Base-by-base conservation (phyloP, 1,284 basidiomycete species). In the Hymenochaete sp. region DNA sequence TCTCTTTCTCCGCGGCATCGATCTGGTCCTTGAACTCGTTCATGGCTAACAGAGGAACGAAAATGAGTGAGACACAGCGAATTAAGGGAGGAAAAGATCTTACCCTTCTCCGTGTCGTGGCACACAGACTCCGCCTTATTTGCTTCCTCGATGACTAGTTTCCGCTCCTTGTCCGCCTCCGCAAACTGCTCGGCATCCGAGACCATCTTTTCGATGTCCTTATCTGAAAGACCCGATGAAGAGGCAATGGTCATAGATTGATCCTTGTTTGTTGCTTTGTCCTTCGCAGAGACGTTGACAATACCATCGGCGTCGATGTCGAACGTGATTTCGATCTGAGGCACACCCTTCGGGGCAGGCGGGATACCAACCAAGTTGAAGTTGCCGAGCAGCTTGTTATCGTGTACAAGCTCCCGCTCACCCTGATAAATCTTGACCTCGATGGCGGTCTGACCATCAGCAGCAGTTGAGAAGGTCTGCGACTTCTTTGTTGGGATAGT, bases 401-500 rank as follows among this genome's bases (percentile, higher is more conserved):
- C 93, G 45, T 87, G 75, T 46, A 93, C 89, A 55, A 98, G 81
- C 67, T 97, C 93, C 74, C 95, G 92, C 73, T 98, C 96, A 61
- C 95, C 95, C 70, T 98, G 92, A 75, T 81, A 97, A 58, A 97
- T 90, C 79, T 96, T 95, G 67, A 97, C 91, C 66, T 95, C 90
- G 53, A 97, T 95, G 29, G 92, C 91, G 27, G 85, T 95, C 71
- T 95, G 96, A 53, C 91, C 83, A 56, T 96, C 91, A 49, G 91
- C 95, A 38, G 95, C 95, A 18, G 96, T 98, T 16, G 95, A 98
- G 78, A 98, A 98, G 46, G 87, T 86, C 66, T 98, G 93, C 3
- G 90, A 93, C 80, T 98, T 98, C 79, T 98, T 98, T 61, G 93
- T 98, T 16, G 95, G 95, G 68, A 98, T 98, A 52, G 95, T 98